Conservation (phyloP, 371 early-diverging fungal species). For the Saksenaea oblongispora region DNA sequence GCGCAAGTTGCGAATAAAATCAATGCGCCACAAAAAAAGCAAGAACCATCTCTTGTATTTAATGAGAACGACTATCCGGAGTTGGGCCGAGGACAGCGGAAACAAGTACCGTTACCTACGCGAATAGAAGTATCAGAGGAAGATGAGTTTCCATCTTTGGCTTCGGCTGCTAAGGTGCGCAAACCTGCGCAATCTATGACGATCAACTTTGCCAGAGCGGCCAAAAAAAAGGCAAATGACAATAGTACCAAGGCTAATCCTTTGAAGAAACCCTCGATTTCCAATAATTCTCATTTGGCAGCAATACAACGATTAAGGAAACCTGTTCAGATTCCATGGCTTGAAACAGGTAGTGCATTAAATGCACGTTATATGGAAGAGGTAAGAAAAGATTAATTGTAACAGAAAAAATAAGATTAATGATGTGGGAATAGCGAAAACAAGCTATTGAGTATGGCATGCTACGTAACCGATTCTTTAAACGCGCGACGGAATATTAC, state of each 20-base stretch:
- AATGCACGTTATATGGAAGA: slow-evolving; percentile 49
- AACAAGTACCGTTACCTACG: not conserved
- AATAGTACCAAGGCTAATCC: slow-evolving; percentile 11
- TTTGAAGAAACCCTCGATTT: not conserved
- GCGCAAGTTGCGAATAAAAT: slow-evolving; percentile 43
- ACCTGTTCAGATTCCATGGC: slow-evolving; percentile 57
- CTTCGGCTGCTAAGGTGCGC: slow-evolving; percentile 19
- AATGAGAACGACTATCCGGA: slow-evolving; percentile 35
- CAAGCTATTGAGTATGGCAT: slow-evolving; percentile 59
- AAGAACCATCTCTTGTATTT: slow-evolving; percentile 5
- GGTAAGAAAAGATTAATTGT: slow-evolving; percentile 18
- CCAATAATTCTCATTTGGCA: not conserved
- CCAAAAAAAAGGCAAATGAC: slow-evolving; percentile 35
- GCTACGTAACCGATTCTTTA: slow-evolving; percentile 60
- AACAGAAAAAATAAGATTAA: not conserved
- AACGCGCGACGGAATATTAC: slow-evolving; percentile 57
- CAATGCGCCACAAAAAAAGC: slow-evolving; percentile 9
- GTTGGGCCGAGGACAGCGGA: slow-evolving; percentile 6
- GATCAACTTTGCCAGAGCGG: slow-evolving; percentile 39
- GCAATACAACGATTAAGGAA: slow-evolving; percentile 25
- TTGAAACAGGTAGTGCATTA: slow-evolving; percentile 53
- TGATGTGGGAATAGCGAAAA: slow-evolving; percentile 27
- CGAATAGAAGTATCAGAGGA: not conserved
- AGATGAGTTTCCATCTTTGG: slow-evolving; percentile 44
- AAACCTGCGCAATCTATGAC: not conserved